These are phyloP conservation scores for Claviceps quebecensis DNA, from an alignment of 2,329 filamentous ascomycete species.

Conservation along the genomic window DNA sequence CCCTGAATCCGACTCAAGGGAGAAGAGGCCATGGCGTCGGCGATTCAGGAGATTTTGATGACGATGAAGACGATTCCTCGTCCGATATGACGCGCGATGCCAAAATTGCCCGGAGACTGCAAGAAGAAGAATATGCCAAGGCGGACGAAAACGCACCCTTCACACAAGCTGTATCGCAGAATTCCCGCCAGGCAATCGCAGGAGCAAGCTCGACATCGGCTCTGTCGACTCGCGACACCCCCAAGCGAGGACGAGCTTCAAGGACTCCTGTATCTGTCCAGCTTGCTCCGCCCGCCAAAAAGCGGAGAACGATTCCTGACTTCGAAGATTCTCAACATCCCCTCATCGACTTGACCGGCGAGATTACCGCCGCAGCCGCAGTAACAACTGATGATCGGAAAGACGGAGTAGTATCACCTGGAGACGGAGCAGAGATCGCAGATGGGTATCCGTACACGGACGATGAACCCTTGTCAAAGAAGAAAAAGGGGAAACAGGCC, in stretches of 20 bases:
- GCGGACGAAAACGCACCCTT: neutral
- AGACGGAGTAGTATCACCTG: conserved; percentile 4
- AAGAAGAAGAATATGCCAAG: conserved; percentile 19
- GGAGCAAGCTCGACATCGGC: conserved; percentile 3
- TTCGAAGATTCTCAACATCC: conserved; percentile 13
- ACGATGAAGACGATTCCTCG: conserved; percentile 17
- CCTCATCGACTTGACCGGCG: conserved; percentile 18
- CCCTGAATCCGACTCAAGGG: conserved; percentile 32
- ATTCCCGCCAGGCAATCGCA: neutral
- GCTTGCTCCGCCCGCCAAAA: conserved; percentile 17
- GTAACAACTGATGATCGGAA: conserved; percentile 9
- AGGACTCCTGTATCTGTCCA: conserved; percentile 7
- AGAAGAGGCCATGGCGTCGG: conserved; percentile 25
- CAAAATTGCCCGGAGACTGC: conserved; percentile 20
- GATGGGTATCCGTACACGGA: conserved; percentile 13
- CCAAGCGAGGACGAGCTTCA: conserved; percentile 15
- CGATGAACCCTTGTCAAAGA: conserved; percentile 16
- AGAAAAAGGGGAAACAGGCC: conserved; percentile 8
- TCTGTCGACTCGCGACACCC: conserved; percentile 4
- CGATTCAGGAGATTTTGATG: conserved; percentile 21
- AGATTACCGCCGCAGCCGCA: conserved; percentile 14
- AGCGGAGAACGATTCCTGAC: conserved; percentile 14
- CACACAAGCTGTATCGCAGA: conserved; percentile 4
- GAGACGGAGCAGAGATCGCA: neutral
- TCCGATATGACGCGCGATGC: conserved; percentile 15